phyloP scores from a whole-genome alignment of 2,329 filamentous ascomycete species.

The Neodidymelliopsis sp. region DNA sequence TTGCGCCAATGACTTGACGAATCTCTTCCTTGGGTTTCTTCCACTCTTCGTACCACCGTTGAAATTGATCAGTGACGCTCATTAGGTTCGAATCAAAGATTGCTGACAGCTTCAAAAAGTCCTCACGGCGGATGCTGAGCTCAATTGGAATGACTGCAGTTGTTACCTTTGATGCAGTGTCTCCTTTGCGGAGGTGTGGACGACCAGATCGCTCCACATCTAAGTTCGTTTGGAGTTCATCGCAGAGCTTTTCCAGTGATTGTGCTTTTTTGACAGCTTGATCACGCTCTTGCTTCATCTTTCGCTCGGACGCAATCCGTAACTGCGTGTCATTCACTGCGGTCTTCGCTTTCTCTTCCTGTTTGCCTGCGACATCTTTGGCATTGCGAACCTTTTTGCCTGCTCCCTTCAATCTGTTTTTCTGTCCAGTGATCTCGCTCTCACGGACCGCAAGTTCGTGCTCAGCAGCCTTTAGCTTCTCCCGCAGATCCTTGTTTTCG shows the following conservation, averaged over 20 bases:
- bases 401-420: constrained; percentile 25
- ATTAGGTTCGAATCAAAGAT: constrained; percentile 19
- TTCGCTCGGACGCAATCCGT: constrained; percentile 19
- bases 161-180: constrained; percentile 11
- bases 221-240: constrained; percentile 20
- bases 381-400: constrained; percentile 27
- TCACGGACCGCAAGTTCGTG: constrained; percentile 13
- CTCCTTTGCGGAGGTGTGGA: constrained; percentile 23
- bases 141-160: constrained; percentile 22
- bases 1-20: constrained; percentile 6
- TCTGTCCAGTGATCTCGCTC: constrained; percentile 19
- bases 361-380: constrained; percentile 22
- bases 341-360: constrained; percentile 27
- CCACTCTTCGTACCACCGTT: constrained; percentile 24
- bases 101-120: constrained; percentile 13
- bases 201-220: constrained; percentile 20
- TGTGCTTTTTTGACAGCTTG: constrained; percentile 19
- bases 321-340: constrained; percentile 23
- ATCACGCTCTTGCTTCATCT: constrained; percentile 27
- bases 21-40: constrained; percentile 12
- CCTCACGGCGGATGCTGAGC: constrained; percentile 16
- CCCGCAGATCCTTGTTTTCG: constrained; percentile 19
- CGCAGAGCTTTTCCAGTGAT: constrained; percentile 20
- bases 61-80: constrained; percentile 6
- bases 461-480: constrained; percentile 14